phyloP scores from a whole-genome alignment of 2,329 filamentous ascomycete species.

The Endoconidiophora polonica region DNA sequence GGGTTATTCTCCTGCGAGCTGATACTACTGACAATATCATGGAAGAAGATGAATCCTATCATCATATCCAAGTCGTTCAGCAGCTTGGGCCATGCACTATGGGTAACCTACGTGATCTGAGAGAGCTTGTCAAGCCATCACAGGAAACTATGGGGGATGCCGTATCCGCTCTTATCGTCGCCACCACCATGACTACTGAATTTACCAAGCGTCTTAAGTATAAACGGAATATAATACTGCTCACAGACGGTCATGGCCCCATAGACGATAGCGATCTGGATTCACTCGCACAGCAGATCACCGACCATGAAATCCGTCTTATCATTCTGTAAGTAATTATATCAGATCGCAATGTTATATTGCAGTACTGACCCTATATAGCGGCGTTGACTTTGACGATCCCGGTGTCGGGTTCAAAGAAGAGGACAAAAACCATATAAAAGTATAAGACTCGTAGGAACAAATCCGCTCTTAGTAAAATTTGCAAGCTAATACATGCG shows the following conservation, averaged over 20 bases:
- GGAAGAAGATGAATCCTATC: constrained; percentile 53
- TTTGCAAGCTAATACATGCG: not conserved
- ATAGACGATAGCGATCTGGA: constrained; percentile 49
- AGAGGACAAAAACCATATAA: constrained; percentile 58
- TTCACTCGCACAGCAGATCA: constrained; percentile 57
- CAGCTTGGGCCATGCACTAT: constrained; percentile 44
- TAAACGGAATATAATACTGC: constrained; percentile 61
- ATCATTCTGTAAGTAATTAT: constrained; percentile 49
- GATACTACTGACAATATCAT: constrained; percentile 58
- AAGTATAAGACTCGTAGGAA: constrained; percentile 30
- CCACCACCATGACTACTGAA: constrained; percentile 66
- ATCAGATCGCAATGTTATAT: not conserved
- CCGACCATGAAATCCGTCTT: constrained; percentile 60
- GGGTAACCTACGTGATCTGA: constrained; percentile 50
- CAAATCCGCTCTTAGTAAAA: not conserved
- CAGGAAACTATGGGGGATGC: constrained; percentile 57
- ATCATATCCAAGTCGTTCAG: constrained; percentile 69
- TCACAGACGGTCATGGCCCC: constrained; percentile 62
- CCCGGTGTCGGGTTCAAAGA: constrained; percentile 80
- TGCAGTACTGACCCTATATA: constrained; percentile 19
- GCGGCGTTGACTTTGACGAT: constrained; percentile 88
- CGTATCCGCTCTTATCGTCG: constrained; percentile 74
- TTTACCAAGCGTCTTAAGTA: constrained; percentile 73
- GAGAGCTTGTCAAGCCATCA: constrained; percentile 48
- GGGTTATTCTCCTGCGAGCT: constrained; percentile 72